Base-by-base conservation (phyloP, 768 basidiomycete genomes). In the Coprinellus aureogranulatus region DNA sequence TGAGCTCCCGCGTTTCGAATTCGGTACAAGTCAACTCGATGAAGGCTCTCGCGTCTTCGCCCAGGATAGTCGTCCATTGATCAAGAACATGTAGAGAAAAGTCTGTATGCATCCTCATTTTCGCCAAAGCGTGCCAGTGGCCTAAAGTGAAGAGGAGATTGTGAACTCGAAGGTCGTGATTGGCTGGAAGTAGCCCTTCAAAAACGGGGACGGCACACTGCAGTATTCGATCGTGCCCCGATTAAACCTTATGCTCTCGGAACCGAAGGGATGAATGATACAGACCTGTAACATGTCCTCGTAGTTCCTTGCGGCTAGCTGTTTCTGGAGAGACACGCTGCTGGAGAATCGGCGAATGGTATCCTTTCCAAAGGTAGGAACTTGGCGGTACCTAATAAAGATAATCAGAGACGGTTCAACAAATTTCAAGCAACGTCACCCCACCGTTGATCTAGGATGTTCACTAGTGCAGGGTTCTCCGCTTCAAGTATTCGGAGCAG, bases 221-320 rank as follows among this genome's bases (percentile, higher is more conserved):
- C 5, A 9, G 8, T 6, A 6, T 6, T n/a, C n/a, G n/a, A n/a
- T n/a, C n/a, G n/a, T n/a, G n/a, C n/a, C n/a, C n/a, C n/a, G n/a
- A n/a, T n/a, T n/a, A n/a, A n/a, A n/a, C n/a, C n/a, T n/a, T n/a
- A n/a, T n/a, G n/a, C n/a, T n/a, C n/a, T n/a, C n/a, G n/a, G n/a
- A n/a, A n/a, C n/a, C n/a, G n/a, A n/a, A n/a, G n/a, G n/a, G n/a
- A n/a, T n/a, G n/a, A n/a, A n/a, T n/a, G n/a, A n/a, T n/a, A n/a
- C n/a, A n/a, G n/a, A 69, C 77, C 67, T 77, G 75, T 0, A 77
- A 56, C 3, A 76, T 56, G 47, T 79, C 76, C 30, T 79, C 71
- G 50, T 69, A 78, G 40, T 79, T 74, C 9, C 66, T 60, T 0
- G 72, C 77, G 3, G 71, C 73, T 0, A 75, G 55, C 23, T 64